phyloP scores from a whole-genome alignment of 306 rosid species.

The Arachis hypogaea region DNA sequence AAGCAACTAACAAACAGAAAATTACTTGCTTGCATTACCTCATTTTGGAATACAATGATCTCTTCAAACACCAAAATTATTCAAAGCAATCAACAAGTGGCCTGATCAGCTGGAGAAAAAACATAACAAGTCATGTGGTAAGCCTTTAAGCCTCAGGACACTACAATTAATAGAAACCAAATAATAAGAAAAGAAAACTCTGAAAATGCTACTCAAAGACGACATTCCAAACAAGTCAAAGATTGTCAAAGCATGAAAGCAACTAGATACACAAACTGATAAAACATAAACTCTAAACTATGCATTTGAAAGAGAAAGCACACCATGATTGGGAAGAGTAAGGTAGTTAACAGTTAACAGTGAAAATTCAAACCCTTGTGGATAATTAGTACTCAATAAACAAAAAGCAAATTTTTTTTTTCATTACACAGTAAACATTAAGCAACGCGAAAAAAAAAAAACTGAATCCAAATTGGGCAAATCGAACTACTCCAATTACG shows the following conservation, averaged over 20 bases:
- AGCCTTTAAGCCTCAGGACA: constrained; percentile 31
- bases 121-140: constrained; percentile 9
- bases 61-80: constrained; percentile 42
- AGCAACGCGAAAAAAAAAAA: no score
- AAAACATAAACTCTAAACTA: constrained; percentile 20
- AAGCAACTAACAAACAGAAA: constrained; percentile 29
- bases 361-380: constrained; percentile 38
- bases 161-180: background rate
- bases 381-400: constrained; percentile 7
- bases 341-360: background rate
- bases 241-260: constrained; percentile 26
- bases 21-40: constrained; percentile 49
- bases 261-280: constrained; percentile 25
- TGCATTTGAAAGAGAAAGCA: constrained; percentile 18
- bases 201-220: constrained; percentile 2
- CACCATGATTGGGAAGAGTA: background rate
- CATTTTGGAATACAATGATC: constrained; percentile 52
- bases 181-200: background rate
- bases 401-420: constrained; percentile 7
- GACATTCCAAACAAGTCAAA: constrained; percentile 23
- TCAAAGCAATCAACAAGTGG: constrained; percentile 40
- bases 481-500: constrained; percentile 1
- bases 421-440: background rate
- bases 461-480: background rate
- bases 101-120: constrained; percentile 52